A percentile compares a stretch with the other conserved stretches of the same genome.
Evolutionary conservation across 192 early-diverging fungal species (phyloP).

Genomic region (Thamnidium elegans): DNA sequence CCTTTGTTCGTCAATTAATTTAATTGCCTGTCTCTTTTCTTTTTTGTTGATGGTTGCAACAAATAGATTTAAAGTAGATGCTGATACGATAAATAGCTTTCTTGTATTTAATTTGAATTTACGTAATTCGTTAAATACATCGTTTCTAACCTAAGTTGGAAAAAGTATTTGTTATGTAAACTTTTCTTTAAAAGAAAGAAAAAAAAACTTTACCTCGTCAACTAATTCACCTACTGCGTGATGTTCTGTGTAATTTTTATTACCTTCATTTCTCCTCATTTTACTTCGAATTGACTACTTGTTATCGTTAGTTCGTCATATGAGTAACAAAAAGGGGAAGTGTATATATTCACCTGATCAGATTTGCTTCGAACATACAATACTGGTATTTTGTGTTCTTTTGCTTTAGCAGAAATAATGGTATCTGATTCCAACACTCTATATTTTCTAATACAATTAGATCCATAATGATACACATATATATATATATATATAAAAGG

Average conservation of each 20-base stretch:
- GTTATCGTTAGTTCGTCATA: neutral
- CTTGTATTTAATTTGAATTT: slow-evolving; percentile 19
- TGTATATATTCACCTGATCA: slow-evolving; percentile 21
- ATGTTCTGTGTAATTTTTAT: neutral
- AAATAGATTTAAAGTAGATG: slow-evolving; percentile 29
- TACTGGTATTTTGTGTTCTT: slow-evolving; percentile 25
- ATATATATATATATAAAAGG: neutral
- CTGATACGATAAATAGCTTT: slow-evolving; percentile 34
- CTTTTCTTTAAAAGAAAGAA: neutral
- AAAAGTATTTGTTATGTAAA: too few species aligned
- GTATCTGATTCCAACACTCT: slow-evolving; percentile 15
- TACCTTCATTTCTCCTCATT: slow-evolving; percentile 2
- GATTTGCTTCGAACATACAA: slow-evolving; percentile 33
- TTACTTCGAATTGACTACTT: neutral
- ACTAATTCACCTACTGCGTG: slow-evolving; percentile 19
- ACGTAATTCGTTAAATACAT: neutral
- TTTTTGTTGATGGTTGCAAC: slow-evolving; percentile 26
- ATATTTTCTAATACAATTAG: slow-evolving; percentile 6
- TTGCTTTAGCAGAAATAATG: slow-evolving; percentile 23
- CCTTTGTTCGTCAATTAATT: slow-evolving; percentile 28
- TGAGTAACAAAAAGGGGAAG: neutral
- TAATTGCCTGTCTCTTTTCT: slow-evolving; percentile 5
- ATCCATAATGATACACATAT: too few species aligned
- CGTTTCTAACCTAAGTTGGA: neutral
- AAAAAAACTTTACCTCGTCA: slow-evolving; percentile 18